These are phyloP conservation scores for Parafenestella ontariensis DNA, from an alignment of 2,329 filamentous ascomycete species.

Conservation along the genomic window DNA sequence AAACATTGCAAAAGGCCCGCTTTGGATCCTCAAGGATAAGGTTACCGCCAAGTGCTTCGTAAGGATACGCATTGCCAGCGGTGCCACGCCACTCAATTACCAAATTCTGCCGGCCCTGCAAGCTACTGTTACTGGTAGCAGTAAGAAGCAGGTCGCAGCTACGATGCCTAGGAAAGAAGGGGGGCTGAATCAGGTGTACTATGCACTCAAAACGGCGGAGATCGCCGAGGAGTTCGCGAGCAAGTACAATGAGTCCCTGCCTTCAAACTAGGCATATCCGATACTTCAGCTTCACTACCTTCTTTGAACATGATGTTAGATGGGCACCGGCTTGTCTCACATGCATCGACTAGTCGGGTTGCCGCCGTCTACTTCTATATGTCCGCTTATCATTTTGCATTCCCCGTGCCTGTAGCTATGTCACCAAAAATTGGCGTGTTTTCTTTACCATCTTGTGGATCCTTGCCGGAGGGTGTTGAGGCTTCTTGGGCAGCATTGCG, in stretches of 20 bases:
- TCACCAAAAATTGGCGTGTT: conserved; percentile 19
- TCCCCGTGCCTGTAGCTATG: conserved; percentile 4
- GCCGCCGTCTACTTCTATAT: neutral
- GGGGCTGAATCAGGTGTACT: conserved; percentile 27
- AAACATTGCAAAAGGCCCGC: conserved; percentile 38
- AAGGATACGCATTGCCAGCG: conserved; percentile 42
- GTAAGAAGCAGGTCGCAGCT: conserved; percentile 40
- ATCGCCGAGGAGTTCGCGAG: conserved; percentile 39
- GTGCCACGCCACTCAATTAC: conserved; percentile 43
- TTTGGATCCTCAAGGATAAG: conserved; percentile 49
- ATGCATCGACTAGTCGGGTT: neutral
- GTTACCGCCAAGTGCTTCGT: conserved; percentile 40
- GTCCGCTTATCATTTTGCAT: neutral
- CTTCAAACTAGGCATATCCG: conserved; percentile 16
- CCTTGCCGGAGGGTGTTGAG: neutral
- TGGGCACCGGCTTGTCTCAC: neutral
- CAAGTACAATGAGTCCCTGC: conserved; percentile 38
- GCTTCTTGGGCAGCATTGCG: neutral
- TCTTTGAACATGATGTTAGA: neutral
- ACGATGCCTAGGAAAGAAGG: conserved; percentile 33
- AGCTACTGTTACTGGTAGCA: conserved; percentile 30
- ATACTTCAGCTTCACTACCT: neutral
- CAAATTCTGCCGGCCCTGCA: conserved; percentile 35
- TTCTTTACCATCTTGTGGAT: conserved; percentile 8
- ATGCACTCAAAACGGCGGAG: conserved; percentile 38